phyloP scores from a whole-genome alignment of 768 basidiomycete species.

The Basidioascus undulatus region DNA sequence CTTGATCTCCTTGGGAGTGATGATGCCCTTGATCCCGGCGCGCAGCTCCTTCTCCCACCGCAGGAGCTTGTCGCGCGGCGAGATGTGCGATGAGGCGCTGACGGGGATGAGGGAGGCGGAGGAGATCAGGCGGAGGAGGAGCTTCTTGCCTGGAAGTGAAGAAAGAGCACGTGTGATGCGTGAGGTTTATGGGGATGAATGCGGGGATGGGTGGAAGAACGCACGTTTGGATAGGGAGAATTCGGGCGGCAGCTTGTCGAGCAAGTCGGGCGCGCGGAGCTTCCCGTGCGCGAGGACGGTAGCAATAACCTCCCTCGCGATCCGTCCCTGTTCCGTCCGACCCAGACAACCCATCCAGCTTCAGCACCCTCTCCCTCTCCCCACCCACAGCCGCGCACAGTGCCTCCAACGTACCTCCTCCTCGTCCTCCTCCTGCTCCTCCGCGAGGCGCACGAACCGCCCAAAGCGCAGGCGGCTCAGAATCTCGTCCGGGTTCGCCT shows the following conservation, averaged over 20 bases:
- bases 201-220: conserved; percentile 5
- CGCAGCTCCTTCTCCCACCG: conserved; percentile 41
- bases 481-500: conserved; percentile 64
- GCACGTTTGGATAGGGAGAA: conserved; percentile 36
- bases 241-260: conserved; percentile 23
- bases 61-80: conserved; percentile 55
- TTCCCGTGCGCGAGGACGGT: conserved; percentile 66
- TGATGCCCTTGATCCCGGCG: conserved; percentile 28
- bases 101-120: conserved; percentile 55
- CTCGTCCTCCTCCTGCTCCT: conserved; percentile 39
- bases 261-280: conserved; percentile 46
- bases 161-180: background rate
- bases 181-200: too few species aligned
- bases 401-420: too few species aligned
- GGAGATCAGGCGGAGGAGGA: conserved; percentile 42
- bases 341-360: too few species aligned
- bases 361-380: too few species aligned
- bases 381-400: too few species aligned
- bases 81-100: conserved; percentile 48
- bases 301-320: conserved; percentile 50
- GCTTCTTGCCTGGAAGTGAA: conserved; percentile 14
- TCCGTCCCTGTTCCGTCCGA: too few species aligned
- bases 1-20: conserved; percentile 53
- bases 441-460: conserved; percentile 48
- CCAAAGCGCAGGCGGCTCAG: conserved; percentile 62